Base-by-base conservation (phyloP, 2,329 filamentous ascomycete species). In the Geosmithia morbida region DNA sequence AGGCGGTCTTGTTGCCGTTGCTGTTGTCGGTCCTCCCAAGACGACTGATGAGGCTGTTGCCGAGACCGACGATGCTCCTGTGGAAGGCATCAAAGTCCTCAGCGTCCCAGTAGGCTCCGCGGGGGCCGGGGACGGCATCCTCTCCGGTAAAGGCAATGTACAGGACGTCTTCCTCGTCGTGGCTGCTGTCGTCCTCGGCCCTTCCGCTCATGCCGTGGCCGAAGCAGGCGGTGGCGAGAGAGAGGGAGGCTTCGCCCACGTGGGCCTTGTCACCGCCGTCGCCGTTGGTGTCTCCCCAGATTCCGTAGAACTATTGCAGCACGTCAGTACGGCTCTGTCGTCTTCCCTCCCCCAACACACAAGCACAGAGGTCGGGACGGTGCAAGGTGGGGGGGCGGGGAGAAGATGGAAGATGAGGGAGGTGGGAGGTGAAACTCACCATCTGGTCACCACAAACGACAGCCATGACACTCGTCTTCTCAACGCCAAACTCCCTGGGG, bases 201-300 rank as follows among this genome's bases (percentile, higher is more conserved):
- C 51, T 48, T 1, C 75, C 77, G 17, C 60, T 71, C 40, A 81
- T 62, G 6, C 29, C 20, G 2, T 46, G 30, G 3, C 44, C 44
- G 30, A 22, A 49, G 48, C 48, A 49, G 18, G 71, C 63, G 30
- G 74, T 72, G 2, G 73, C 77, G 7, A 81, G 64, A 1, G 74
- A 70, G 51, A 81, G 70, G 22, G 73, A 72, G 0, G 73, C 68
- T 53, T 81, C 77, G 39, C 77, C 77, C 0, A 75, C 68, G 51
- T 73, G 60, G 20, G 72, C 62, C 46, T 66, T 56, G 7, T 56
- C 49, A 2, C 68, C 66, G 43, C 68, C 72, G 44, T 68, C 72
- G 42, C 75, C 77, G 51, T 81, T 81, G 33, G 70, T 72, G 51
- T 81, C 76, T 18, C 75, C 77, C 76, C 75, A 81, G 45, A 77